Evolutionary conservation across 495 filamentous ascomycete species (phyloP).

Genomic region (Umbilicaria muhlenbergii): DNA sequence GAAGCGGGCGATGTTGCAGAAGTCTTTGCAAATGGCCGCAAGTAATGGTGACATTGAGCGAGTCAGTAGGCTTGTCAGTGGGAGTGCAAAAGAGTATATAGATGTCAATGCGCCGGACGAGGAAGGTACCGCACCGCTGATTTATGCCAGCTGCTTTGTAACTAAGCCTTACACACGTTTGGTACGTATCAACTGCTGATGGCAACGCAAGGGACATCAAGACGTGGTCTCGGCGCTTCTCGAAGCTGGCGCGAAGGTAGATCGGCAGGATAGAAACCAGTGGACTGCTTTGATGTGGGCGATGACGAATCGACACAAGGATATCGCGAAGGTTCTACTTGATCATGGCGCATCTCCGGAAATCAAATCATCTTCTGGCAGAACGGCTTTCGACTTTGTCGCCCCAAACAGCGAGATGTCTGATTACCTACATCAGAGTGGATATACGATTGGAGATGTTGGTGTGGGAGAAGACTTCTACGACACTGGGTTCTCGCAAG

Average conservation of each 20-base stretch:
- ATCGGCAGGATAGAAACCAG: slow-evolving; percentile 86
- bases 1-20: slow-evolving; percentile 70
- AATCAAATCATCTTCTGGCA: slow-evolving; percentile 80
- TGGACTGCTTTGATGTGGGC: slow-evolving; percentile 99
- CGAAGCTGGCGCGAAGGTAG: slow-evolving; percentile 75
- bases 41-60: slow-evolving; percentile 88
- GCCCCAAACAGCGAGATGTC: slow-evolving; percentile 92
- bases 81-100: slow-evolving; percentile 58
- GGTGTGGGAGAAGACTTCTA: slow-evolving; percentile 96
- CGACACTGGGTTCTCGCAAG: slow-evolving; percentile 79
- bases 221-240: slow-evolving; percentile 73
- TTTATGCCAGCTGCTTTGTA: slow-evolving; percentile 98
- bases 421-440: slow-evolving; percentile 82
- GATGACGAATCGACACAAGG: slow-evolving; percentile 96
- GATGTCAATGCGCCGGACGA: slow-evolving; percentile 87
- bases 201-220: slow-evolving; percentile 59
- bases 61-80: slow-evolving; percentile 58
- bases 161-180: slow-evolving; percentile 20
- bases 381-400: slow-evolving; percentile 94
- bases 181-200: slow-evolving; percentile 6
- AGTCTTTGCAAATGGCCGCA: slow-evolving; percentile 82
- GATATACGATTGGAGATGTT: slow-evolving; percentile 73
- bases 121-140: slow-evolving; percentile 85
- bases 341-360: slow-evolving; percentile 93
- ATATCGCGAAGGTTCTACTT: slow-evolving; percentile 78